A percentile compares a stretch with the other conserved stretches of the same genome.
phyloP scores from a whole-genome alignment of 179 eudicot genomes.

The Carnegiea gigantea region DNA sequence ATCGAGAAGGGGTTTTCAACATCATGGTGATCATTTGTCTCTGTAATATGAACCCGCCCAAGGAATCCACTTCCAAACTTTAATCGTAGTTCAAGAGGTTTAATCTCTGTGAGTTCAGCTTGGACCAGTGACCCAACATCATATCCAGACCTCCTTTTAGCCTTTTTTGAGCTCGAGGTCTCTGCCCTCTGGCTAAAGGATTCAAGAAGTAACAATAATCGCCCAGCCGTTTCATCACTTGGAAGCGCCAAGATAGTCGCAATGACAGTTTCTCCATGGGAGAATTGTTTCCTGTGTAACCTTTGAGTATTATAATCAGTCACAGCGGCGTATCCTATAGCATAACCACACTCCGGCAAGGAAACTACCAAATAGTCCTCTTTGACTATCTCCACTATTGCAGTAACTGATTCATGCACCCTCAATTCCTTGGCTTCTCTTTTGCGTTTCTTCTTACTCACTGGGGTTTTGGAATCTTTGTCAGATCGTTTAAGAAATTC shows the following conservation, averaged over 20 bases:
- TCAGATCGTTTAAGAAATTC: slow-evolving; percentile 46
- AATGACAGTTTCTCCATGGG: slow-evolving; percentile 61
- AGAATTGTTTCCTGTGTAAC: slow-evolving; percentile 54
- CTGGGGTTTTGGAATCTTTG: slow-evolving; percentile 29
- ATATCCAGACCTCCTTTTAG: slow-evolving; percentile 64
- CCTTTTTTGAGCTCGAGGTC: slow-evolving; percentile 72
- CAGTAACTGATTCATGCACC: slow-evolving; percentile 63
- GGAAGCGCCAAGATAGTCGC: slow-evolving; percentile 85
- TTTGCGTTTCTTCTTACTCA: slow-evolving; percentile 75
- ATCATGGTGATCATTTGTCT: slow-evolving; percentile 59
- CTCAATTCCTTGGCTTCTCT: slow-evolving; percentile 60
- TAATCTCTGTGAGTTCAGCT: slow-evolving; percentile 86
- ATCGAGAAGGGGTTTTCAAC: slow-evolving; percentile 61
- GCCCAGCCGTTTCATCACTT: slow-evolving; percentile 61
- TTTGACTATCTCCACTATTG: slow-evolving; percentile 80
- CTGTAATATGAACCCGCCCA: slow-evolving; percentile 87
- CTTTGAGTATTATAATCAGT: slow-evolving; percentile 85
- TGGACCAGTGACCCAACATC: slow-evolving; percentile 75
- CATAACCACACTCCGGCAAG: slow-evolving; percentile 57
- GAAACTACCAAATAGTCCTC: slow-evolving; percentile 89
- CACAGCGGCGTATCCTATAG: slow-evolving; percentile 68
- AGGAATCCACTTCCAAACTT: slow-evolving; percentile 84
- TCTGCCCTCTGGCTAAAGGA: slow-evolving; percentile 52
- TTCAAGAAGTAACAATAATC: slow-evolving; percentile 74
- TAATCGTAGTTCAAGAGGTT: slow-evolving; percentile 77